Percentiles rank a stretch among this genome's conserved stretches.
phyloP scores from a whole-genome alignment of 768 basidiomycete genomes.

The Hydnum rufescens region DNA sequence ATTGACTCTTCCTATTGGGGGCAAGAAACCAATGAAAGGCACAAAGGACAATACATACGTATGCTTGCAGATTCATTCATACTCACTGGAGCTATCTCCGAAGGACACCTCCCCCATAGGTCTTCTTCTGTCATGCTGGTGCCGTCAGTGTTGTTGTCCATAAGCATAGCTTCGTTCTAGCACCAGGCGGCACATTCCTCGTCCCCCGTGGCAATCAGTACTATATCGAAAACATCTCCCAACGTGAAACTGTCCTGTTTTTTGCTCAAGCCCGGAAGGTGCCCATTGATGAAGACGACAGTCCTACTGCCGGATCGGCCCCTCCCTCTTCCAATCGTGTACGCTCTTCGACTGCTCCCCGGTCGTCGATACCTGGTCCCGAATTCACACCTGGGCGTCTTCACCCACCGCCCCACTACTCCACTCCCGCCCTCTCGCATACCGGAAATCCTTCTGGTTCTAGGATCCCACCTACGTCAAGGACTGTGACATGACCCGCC shows the following conservation, averaged over 20 bases:
- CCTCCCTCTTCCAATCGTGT: background rate
- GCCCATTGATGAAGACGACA: conserved; percentile 7
- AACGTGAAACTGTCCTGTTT: conserved; percentile 65
- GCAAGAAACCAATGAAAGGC: conserved; percentile 70
- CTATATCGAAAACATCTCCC: conserved; percentile 69
- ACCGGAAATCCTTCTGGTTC: no score
- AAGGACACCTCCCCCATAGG: conserved; percentile 20
- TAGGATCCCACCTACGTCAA: no score
- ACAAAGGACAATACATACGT: conserved; percentile 91
- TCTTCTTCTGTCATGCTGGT: conserved; percentile 71
- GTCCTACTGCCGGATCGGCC: background rate
- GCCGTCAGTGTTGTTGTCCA: conserved; percentile 76
- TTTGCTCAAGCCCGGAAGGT: conserved; percentile 71
- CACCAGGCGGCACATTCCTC: conserved; percentile 71
- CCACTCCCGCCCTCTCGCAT: no score
- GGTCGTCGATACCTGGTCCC: no score
- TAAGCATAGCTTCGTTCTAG: conserved; percentile 53
- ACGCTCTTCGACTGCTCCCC: no score
- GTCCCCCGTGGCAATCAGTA: conserved; percentile 88
- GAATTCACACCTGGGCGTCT: no score
- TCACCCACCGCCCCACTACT: no score
- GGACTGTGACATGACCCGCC: no score
- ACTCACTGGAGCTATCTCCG: background rate
- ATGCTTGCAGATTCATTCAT: conserved; percentile 16
- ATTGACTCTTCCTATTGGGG: conserved; percentile 55